Conservation (phyloP, 1,284 basidiomycete genomes). For the Lentinula novae-zelandiae region DNA sequence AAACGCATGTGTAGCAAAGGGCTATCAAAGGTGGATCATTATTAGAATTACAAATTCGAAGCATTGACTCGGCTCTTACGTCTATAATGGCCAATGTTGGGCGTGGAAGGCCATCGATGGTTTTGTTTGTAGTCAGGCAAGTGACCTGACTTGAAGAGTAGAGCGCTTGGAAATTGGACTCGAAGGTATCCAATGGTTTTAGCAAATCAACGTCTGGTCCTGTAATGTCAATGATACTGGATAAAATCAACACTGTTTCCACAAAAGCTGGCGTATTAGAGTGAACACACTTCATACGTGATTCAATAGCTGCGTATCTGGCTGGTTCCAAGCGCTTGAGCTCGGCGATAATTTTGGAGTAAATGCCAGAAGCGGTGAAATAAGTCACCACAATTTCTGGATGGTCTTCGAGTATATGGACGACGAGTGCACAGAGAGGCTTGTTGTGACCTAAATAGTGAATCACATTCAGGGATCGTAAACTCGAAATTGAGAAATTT, state of each 20-base stretch:
- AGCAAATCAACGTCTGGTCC: not conserved
- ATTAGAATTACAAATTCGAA: not conserved
- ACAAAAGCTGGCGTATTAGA: not conserved
- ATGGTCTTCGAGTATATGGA: not conserved
- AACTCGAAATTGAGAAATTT: not conserved
- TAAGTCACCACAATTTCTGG: not conserved
- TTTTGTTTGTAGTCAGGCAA: slow-evolving; percentile 5
- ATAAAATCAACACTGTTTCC: not conserved
- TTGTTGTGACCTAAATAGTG: not conserved
- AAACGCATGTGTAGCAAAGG: slow-evolving; percentile 1
- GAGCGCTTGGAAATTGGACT: not conserved
- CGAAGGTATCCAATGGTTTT: slow-evolving; percentile 2
- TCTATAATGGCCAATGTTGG: slow-evolving; percentile 6
- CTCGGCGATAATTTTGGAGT: not conserved
- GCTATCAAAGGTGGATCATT: not conserved
- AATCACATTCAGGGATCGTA: not conserved
- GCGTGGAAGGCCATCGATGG: not conserved
- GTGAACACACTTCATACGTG: not conserved
- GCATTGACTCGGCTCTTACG: not conserved
- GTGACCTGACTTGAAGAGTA: not conserved
- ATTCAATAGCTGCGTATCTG: not conserved
- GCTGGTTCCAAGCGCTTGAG: not conserved
- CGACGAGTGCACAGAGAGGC: not conserved
- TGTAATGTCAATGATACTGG: slow-evolving; percentile 4
- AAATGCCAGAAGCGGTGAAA: not conserved